phyloP scores from a whole-genome alignment of 1,284 basidiomycete genomes.

The Singerocomus rubriflavus region DNA sequence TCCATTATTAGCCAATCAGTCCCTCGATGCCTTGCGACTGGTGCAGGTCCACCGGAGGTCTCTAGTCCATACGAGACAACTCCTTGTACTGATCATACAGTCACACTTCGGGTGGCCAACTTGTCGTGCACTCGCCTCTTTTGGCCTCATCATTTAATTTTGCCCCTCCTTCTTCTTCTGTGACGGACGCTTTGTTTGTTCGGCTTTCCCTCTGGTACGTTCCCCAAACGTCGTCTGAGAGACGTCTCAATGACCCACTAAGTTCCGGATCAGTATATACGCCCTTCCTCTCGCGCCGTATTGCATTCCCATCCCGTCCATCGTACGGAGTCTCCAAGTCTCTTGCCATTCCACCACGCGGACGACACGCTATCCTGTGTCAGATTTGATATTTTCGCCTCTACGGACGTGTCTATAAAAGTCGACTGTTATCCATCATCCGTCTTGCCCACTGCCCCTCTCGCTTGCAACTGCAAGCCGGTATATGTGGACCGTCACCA shows the following conservation, averaged over 20 bases:
- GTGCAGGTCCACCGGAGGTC: constrained; percentile 21
- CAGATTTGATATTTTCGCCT: constrained; percentile 32
- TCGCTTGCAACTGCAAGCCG: constrained; percentile 24
- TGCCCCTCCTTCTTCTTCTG: constrained; percentile 26
- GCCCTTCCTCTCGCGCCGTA: constrained; percentile 10
- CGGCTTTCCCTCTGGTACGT: constrained; percentile 27
- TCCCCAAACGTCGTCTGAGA: constrained; percentile 24
- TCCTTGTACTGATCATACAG: constrained; percentile 16
- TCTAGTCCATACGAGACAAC: constrained; percentile 18
- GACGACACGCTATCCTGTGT: constrained; percentile 31
- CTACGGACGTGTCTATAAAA: constrained; percentile 22
- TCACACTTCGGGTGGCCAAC: constrained; percentile 27
- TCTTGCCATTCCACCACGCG: constrained; percentile 25
- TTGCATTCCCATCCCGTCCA: constrained; percentile 19
- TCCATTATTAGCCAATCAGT: constrained; percentile 21
- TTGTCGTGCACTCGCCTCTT: constrained; percentile 25
- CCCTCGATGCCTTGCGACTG: constrained; percentile 13
- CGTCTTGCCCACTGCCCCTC: constrained; percentile 35
- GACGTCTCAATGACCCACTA: constrained; percentile 30
- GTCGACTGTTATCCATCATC: constrained; percentile 14
- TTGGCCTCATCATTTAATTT: constrained; percentile 33
- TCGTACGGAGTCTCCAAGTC: constrained; percentile 14
- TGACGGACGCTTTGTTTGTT: constrained; percentile 29
- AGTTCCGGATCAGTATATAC: constrained; percentile 31
- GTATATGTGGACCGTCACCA: constrained; percentile 22